Evolutionary conservation across 2,329 filamentous ascomycete genomes (phyloP), one percentile per base, ranked within the genome.

Genomic region (Calonectria naviculata): DNA sequence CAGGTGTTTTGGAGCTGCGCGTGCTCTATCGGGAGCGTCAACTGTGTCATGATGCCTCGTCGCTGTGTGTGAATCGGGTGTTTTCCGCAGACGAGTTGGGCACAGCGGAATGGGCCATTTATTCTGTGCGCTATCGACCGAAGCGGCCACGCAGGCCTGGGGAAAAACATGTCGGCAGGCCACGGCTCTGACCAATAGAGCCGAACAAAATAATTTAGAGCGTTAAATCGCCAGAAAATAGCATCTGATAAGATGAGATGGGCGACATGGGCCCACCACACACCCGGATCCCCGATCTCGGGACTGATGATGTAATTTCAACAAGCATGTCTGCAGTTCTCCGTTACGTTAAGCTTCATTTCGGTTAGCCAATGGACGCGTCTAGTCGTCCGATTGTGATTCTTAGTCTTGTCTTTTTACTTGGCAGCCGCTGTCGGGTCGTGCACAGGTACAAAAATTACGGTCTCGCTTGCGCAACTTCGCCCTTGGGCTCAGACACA

Each of bases 1-100:
- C 74, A 74, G 0, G 79, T 78, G 41, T 81, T 80, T 4, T 76
- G 79, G 17, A 78, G 68, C 41, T 75, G 73, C 4, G 75, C 78
- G 24, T 63, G 67, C 17, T 74, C 72, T 34, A 75, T 68, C 2
- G 71, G 67, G 26, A 66, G 38, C n/a, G 70, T 49, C 47, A 72
- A 60, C 12, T 71, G 65, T 12, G 68, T 67, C 58, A 74, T 65
- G 47, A 36, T 72, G 46, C 47, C 73, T 24, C 28, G 17, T 24
- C 10, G 38, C 21, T 6, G 58, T 13, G 47, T 44, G 31, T 38
- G 44, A 44, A 52, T 28, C 9, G 67, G 46, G 5, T 13, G 21
- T 31, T 26, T 19, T 28, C 2, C n/a, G 3, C 3, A 7, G 36
- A 9, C 3, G 9, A 41, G 31, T 15, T 17, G 19, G 6, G 29